Evolutionary conservation across 371 early-diverging fungal species (phyloP), one percentile per base, ranked within the genome.

Genomic region (Mortierella sp.): DNA sequence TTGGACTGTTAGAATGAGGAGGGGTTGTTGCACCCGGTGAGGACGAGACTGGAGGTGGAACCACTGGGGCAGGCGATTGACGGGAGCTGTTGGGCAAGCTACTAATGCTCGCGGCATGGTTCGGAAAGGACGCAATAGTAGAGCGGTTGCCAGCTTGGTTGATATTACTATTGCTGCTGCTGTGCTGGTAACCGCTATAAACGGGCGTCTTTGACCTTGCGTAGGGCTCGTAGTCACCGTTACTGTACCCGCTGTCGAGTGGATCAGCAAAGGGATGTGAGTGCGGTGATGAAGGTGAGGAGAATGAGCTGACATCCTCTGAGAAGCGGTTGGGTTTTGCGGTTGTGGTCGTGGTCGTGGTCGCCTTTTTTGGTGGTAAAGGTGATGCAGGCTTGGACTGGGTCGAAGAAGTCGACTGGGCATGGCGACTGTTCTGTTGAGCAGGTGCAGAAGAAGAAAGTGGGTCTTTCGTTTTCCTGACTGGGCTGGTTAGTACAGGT

Each of bases 251-350:
- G 69, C 53, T 37, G 14, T 48, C 28, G 37, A 82, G 78, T 3
- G 82, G 82, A 75, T 82, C 82, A 37, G 76, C 55, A 43, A 82
- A 82, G 5, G 72, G 64, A 2, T 74, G 82, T 40, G 70, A 43
- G n/a, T 59, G 19, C 2, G 82, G 75, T 16, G 78, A 82, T 4
- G 84, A 80, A 6, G 84, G 78, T 9, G 80, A 57, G 0, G 84
- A 75, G 46, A 55, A 77, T 16, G 84, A 77, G 1, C 73, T 70
- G 13, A 59, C 71, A 11, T 78, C 44, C 14, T 64, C 61, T 55
- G 76, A 61, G 10, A 73, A 48, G 8, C 77, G 67, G 11, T 43
- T 76, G n/a, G 75, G 43, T 50, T 40, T 74, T 28, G 14, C n/a
- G 0, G 28, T 51, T 59, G 57, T 73, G 48, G 48, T 21, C 16